Base-by-base conservation (phyloP, 768 basidiomycete species). In the Chalciporus pseudorubinellus region DNA sequence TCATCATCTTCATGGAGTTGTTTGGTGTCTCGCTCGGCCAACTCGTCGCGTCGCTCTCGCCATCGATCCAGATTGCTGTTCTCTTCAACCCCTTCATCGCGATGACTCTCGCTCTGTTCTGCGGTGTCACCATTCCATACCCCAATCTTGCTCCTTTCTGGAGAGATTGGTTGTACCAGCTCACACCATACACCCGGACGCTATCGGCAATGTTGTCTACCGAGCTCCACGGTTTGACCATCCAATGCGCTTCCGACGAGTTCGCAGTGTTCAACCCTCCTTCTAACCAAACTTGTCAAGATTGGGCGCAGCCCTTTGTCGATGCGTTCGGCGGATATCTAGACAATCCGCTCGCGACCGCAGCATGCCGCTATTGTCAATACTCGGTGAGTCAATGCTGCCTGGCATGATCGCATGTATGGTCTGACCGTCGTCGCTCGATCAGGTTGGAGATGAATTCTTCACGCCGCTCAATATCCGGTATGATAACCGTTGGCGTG, bases 51-150 rank as follows among this genome's bases (percentile, higher is more conserved):
- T 82, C 92, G 2, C 68, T 92, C 14, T 84, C 84, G 1, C 90
- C 92, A 0, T 82, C 84, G 40, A 78, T 93, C 44, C 83, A 87
- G 62, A 81, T 89, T 36, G 89, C 89, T 10, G 87, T 87, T 7
- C 71, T 92, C 50, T 86, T 85, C 72, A 92, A 89, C 65, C 90
- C 91, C 2, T 86, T 89, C 76, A 53, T 91, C 43, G 72, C 77
- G 36, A 66, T 85, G 28, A 72, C 85, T 33, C 78, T 91, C 46
- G 70, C 79, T 5, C 78, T 83, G 16, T 92, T 92, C 79, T 89
- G 87, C 59, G 91, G 91, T 63, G 87, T 91, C 13, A 85, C 86
- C 1, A 80, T 91, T 48, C 88, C 87, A 0, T 85, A 78, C 52
- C 79, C 83, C 1, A 76, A 75, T 5, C 67, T 91, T 65, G 75